phyloP scores from a whole-genome alignment of 306 rosid genomes.

The Pueraria montana region DNA sequence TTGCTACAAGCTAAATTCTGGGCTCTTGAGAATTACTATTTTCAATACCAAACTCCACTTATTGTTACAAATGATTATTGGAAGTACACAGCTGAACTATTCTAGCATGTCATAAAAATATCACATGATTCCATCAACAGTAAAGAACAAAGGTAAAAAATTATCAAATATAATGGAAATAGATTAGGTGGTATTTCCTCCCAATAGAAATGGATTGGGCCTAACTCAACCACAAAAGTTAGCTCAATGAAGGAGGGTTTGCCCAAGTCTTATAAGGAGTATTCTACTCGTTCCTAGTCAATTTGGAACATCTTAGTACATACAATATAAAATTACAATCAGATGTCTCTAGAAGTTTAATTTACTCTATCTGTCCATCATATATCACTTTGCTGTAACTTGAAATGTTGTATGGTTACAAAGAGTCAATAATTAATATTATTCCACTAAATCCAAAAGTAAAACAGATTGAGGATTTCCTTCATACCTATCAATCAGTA shows the following conservation, averaged over 20 bases:
- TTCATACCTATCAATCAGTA: conserved; percentile 29
- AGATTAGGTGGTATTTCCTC: conserved; percentile 12
- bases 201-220: not conserved
- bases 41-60: conserved; percentile 8
- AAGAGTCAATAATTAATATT: conserved; percentile 4
- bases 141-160: not conserved
- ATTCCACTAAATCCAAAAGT: conserved; percentile 6
- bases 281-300: not conserved
- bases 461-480: conserved; percentile 2
- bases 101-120: not conserved
- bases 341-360: conserved; percentile 19
- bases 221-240: not conserved
- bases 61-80: conserved; percentile 22
- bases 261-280: not conserved
- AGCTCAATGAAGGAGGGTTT: not conserved
- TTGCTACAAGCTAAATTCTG: not conserved
- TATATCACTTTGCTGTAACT: not conserved
- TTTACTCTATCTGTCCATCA: not conserved
- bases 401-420: conserved; percentile 11
- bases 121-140: not conserved
- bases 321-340: conserved; percentile 27
- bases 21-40: not conserved
- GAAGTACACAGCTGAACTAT: conserved; percentile 7
- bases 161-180: conserved; percentile 27
- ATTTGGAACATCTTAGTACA: not conserved